phyloP scores from a whole-genome alignment of 805 yeast genomes.

The Lachancea sp. region DNA sequence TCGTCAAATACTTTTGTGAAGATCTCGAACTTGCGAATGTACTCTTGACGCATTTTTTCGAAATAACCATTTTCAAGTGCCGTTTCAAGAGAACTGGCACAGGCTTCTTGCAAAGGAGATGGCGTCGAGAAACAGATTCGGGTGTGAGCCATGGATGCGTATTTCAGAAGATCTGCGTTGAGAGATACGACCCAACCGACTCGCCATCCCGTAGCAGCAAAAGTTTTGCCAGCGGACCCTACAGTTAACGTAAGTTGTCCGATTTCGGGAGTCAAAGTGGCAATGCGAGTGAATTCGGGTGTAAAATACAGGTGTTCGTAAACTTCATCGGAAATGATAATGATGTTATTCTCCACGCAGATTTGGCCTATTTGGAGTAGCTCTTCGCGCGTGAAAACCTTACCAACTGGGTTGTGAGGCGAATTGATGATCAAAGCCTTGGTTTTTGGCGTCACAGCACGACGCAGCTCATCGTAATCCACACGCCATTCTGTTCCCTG shows the following conservation, averaged over 20 bases:
- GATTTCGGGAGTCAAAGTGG: conserved; percentile 74
- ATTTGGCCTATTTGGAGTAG: conserved; percentile 67
- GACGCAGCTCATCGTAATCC: conserved; percentile 70
- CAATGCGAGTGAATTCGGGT: conserved; percentile 68
- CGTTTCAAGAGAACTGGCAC: conserved; percentile 63
- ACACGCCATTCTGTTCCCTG: conserved; percentile 83
- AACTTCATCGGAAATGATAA: conserved; percentile 88
- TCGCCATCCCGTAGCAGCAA: conserved; percentile 99
- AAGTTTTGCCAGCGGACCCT: conserved; percentile 96
- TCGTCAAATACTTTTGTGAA: conserved; percentile 78
- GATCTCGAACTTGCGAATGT: conserved; percentile 63
- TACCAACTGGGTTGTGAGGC: conserved; percentile 96
- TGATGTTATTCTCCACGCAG: conserved; percentile 77
- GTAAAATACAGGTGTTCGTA: conserved; percentile 83
- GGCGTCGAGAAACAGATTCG: conserved; percentile 90
- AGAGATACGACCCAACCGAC: conserved; percentile 88
- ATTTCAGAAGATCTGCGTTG: conserved; percentile 69
- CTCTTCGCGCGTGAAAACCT: conserved; percentile 74
- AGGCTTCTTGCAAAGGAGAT: conserved; percentile 88
- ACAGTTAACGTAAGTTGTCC: conserved; percentile 77
- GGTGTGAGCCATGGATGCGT: conserved; percentile 84
- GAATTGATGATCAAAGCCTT: conserved; percentile 84
- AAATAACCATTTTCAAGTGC: conserved; percentile 65
- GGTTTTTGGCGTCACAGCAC: conserved; percentile 66
- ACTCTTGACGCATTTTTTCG: conserved; percentile 58